Conservation (phyloP, 768 basidiomycete species). For the Psilocybe subaeruginosa region DNA sequence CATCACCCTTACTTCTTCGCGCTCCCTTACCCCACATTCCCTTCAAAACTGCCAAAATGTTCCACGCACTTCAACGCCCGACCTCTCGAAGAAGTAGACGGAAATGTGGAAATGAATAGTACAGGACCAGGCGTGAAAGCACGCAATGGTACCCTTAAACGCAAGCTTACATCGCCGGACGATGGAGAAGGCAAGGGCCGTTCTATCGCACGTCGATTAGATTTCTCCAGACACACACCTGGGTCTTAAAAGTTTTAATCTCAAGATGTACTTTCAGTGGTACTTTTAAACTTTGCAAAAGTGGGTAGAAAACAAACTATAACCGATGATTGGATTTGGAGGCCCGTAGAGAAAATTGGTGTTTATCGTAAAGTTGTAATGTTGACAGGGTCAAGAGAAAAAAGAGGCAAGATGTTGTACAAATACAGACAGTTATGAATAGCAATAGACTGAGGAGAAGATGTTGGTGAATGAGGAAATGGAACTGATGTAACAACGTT, state of each 20-base stretch:
- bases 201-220: slow-evolving; percentile 70
- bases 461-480: background rate
- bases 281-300: background rate
- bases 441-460: slow-evolving; percentile 8
- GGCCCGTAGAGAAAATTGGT: background rate
- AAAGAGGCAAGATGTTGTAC: slow-evolving; percentile 8
- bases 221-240: slow-evolving; percentile 61
- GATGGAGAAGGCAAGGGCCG: slow-evolving; percentile 48
- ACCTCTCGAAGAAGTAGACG: slow-evolving; percentile 79
- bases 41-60: slow-evolving; percentile 86
- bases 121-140: slow-evolving; percentile 58
- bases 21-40: slow-evolving; percentile 85
- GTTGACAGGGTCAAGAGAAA: slow-evolving; percentile 3
- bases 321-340: background rate
- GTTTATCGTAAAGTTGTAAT: background rate
- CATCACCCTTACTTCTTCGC: slow-evolving; percentile 87
- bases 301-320: too few species aligned
- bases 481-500: background rate
- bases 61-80: slow-evolving; percentile 44
- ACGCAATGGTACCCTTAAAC: slow-evolving; percentile 62
- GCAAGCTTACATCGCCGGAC: slow-evolving; percentile 67
- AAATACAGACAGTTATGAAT: slow-evolving; percentile 23
- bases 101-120: slow-evolving; percentile 59
- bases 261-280: background rate
- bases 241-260: slow-evolving; percentile 27